Conservation (phyloP, 2,329 filamentous ascomycete genomes). For the Massarina eburnea region DNA sequence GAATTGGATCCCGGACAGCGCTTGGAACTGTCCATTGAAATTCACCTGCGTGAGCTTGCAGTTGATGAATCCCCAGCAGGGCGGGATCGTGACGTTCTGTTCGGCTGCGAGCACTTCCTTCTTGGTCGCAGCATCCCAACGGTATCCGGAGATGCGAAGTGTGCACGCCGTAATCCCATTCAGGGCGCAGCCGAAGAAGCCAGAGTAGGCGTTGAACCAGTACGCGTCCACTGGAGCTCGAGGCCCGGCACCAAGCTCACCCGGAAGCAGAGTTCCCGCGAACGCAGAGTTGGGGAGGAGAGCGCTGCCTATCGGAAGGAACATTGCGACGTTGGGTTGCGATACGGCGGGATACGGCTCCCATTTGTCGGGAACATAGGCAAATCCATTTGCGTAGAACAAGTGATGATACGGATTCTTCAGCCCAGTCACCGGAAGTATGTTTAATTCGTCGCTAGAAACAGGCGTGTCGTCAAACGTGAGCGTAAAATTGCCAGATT, state of each 20-base stretch:
- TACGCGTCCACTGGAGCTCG: slow-evolving; percentile 47
- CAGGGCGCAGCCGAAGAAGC: slow-evolving; percentile 52
- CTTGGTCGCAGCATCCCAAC: slow-evolving; percentile 39
- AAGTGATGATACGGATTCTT: slow-evolving; percentile 55
- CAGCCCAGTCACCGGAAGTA: slow-evolving; percentile 43
- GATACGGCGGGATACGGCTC: slow-evolving; percentile 50
- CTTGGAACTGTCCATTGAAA: slow-evolving; percentile 44
- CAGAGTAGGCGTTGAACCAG: slow-evolving; percentile 54
- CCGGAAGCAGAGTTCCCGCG: slow-evolving; percentile 41
- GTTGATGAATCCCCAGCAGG: slow-evolving; percentile 43
- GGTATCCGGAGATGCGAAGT: slow-evolving; percentile 51
- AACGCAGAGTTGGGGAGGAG: slow-evolving; percentile 30
- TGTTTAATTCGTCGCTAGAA: slow-evolving; percentile 28
- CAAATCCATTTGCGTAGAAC: slow-evolving; percentile 54
- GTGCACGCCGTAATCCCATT: slow-evolving; percentile 42
- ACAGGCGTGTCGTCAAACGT: slow-evolving; percentile 30
- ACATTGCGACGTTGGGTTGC: slow-evolving; percentile 51
- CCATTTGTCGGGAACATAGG: slow-evolving; percentile 49
- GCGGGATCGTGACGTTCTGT: slow-evolving; percentile 45
- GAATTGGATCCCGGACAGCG: slow-evolving; percentile 52
- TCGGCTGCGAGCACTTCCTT: slow-evolving; percentile 40
- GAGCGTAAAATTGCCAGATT: slow-evolving; percentile 48
- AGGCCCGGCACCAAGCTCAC: slow-evolving; percentile 52
- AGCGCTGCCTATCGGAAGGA: slow-evolving; percentile 41
- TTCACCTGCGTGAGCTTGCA: slow-evolving; percentile 49